These are phyloP conservation scores for Dipteronia dyeriana DNA, from an alignment of 345 rosid species.

Conservation along the genomic window DNA sequence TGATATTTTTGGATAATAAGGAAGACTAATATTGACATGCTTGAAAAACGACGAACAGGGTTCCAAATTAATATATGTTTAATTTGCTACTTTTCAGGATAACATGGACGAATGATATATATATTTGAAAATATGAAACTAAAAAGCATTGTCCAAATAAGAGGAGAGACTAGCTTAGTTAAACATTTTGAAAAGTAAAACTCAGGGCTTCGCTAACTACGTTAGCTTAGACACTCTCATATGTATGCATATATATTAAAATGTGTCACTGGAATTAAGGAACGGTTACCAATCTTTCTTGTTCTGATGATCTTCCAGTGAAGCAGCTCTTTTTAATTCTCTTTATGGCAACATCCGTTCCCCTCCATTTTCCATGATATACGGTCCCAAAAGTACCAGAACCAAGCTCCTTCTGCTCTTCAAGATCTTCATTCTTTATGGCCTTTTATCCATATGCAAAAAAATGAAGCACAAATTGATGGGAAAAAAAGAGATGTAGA, in stretches of 20 bases:
- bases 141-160: not conserved
- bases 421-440: conserved; percentile 76
- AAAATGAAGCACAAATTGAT: conserved; percentile 2
- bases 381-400: conserved; percentile 86
- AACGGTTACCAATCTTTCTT: conserved; percentile 66
- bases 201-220: not conserved
- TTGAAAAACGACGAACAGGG: not conserved
- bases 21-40: too few species aligned
- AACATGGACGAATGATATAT: not conserved
- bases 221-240: not conserved
- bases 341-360: conserved; percentile 81
- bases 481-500: not conserved
- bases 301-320: conserved; percentile 76
- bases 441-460: conserved; percentile 35
- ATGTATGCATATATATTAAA: too few species aligned
- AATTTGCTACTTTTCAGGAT: not conserved
- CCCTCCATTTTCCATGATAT: conserved; percentile 89
- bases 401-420: conserved; percentile 81
- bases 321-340: conserved; percentile 75
- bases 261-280: conserved; percentile 3
- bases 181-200: conserved; percentile 1
- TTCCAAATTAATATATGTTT: too few species aligned
- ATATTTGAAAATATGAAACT: not conserved
- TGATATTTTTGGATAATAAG: too few species aligned
- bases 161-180: not conserved